A percentile compares a stretch with the other conserved stretches of the same genome.
Conservation (phyloP, 495 filamentous ascomycete species). For the Amorphotheca resinae region DNA sequence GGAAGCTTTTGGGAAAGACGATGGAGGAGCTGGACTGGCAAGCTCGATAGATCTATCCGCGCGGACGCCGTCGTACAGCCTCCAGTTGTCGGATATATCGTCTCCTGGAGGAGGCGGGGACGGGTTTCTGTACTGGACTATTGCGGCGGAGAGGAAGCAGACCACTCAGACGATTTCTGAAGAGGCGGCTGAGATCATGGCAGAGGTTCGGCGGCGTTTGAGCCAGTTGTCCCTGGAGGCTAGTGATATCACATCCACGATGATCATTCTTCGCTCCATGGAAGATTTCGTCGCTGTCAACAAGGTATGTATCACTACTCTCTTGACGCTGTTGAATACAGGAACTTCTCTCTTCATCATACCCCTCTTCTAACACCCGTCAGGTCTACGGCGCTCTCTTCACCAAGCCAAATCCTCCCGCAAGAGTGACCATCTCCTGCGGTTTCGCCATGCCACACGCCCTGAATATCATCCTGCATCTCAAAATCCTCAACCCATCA, state of each 20-base stretch:
- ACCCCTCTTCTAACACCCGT: conserved; percentile 2
- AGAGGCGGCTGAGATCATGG: conserved; percentile 24
- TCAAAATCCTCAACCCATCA: conserved; percentile 19
- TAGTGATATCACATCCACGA: conserved; percentile 56
- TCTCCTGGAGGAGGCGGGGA: neutral
- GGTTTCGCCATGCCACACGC: conserved; percentile 41
- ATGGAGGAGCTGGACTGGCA: neutral
- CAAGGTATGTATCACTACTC: conserved; percentile 16
- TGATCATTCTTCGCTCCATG: conserved; percentile 71
- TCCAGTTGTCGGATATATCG: neutral
- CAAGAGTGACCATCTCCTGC: conserved; percentile 71
- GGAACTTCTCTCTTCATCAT: neutral
- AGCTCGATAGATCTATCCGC: neutral
- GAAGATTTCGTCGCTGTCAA: conserved; percentile 64
- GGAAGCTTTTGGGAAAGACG: neutral
- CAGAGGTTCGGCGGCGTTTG: conserved; percentile 23
- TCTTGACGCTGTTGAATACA: too few species aligned
- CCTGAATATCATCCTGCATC: conserved; percentile 41
- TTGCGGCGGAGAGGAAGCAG: neutral
- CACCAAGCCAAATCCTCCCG: conserved; percentile 65
- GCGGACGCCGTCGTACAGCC: neutral
- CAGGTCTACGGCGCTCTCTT: conserved; percentile 56
- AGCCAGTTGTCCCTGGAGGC: conserved; percentile 20
- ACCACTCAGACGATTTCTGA: conserved; percentile 20
- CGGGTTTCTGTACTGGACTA: conserved; percentile 7